phyloP scores from a whole-genome alignment of 345 rosid genomes.

The Moricandia moricandioides region DNA sequence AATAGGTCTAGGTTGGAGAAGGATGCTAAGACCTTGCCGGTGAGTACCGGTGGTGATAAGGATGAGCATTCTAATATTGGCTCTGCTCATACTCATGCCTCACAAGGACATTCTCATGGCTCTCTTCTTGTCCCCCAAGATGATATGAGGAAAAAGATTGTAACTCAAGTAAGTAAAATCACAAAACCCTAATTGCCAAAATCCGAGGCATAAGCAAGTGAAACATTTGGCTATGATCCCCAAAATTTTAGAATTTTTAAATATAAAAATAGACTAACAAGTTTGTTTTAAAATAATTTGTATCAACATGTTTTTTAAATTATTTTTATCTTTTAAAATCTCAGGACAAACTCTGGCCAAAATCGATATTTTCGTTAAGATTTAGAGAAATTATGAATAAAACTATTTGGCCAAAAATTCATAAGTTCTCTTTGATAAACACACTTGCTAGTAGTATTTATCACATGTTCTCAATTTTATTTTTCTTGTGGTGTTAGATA shows the following conservation, averaged over 20 bases:
- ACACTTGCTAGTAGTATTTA: not conserved
- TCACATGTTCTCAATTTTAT: not conserved
- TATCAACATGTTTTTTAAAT: too few relatives aligned
- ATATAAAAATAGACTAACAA: too few relatives aligned
- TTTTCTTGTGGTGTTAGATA: constrained; percentile 34
- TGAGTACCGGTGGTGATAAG: constrained; percentile 1
- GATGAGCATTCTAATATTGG: constrained; percentile 36
- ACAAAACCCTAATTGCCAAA: not conserved
- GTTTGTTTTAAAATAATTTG: too few relatives aligned
- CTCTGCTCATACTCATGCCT: constrained; percentile 55
- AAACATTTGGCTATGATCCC: too few relatives aligned
- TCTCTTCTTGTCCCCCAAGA: constrained; percentile 30
- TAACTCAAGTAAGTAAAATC: constrained; percentile 35
- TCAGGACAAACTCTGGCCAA: too few relatives aligned
- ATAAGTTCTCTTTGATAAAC: not conserved
- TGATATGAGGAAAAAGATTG: constrained; percentile 41
- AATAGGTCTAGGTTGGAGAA: constrained; percentile 36
- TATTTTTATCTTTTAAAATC: too few relatives aligned
- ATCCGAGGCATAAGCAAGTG: too few relatives aligned
- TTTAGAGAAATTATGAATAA: not conserved
- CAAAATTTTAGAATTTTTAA: too few relatives aligned
- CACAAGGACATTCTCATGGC: constrained; percentile 62
- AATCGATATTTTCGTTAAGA: not conserved
- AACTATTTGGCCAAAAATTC: not conserved
- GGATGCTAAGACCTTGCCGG: constrained; percentile 23